Percentiles rank a stretch among this genome's conserved stretches.
Conservation (phyloP, 345 rosid species). For the Euphorbia tirucalli region DNA sequence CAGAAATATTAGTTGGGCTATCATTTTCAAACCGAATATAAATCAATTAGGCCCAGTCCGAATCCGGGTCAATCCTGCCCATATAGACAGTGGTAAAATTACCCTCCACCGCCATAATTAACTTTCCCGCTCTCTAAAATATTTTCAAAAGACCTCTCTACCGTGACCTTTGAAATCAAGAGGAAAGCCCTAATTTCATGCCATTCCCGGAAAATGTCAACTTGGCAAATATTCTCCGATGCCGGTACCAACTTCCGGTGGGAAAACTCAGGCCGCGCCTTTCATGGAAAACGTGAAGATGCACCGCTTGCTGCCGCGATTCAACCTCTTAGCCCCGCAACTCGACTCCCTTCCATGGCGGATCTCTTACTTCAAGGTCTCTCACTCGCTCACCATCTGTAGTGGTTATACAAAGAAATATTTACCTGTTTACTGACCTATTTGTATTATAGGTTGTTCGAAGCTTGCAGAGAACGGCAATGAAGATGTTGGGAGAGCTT, state of each 20-base stretch:
- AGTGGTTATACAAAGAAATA: background rate
- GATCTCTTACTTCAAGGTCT: slow-evolving; percentile 69
- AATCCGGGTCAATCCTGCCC: no score
- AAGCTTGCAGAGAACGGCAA: slow-evolving; percentile 39
- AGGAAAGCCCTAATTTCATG: background rate
- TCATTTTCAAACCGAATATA: no score
- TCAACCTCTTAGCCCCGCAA: slow-evolving; percentile 12
- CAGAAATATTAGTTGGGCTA: no score
- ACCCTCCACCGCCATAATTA: no score
- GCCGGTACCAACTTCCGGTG: slow-evolving; percentile 51
- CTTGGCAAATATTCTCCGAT: slow-evolving; percentile 64
- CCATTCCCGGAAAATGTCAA: slow-evolving; percentile 47
- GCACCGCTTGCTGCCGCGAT: slow-evolving; percentile 21
- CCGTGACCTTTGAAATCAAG: background rate
- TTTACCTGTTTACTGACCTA: background rate
- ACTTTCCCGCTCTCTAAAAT: slow-evolving; percentile 12
- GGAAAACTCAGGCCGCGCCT: slow-evolving; percentile 46
- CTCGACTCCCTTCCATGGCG: slow-evolving; percentile 55
- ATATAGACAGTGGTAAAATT: no score
- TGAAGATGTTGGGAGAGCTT: slow-evolving; percentile 28
- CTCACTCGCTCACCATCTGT: background rate
- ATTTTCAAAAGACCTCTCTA: background rate
- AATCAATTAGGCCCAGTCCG: no score
- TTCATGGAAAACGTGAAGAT: slow-evolving; percentile 19
- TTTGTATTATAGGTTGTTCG: slow-evolving; percentile 35